These are phyloP conservation scores for Ogataea methanolica DNA, from an alignment of 805 yeast species.

Conservation along the genomic window DNA sequence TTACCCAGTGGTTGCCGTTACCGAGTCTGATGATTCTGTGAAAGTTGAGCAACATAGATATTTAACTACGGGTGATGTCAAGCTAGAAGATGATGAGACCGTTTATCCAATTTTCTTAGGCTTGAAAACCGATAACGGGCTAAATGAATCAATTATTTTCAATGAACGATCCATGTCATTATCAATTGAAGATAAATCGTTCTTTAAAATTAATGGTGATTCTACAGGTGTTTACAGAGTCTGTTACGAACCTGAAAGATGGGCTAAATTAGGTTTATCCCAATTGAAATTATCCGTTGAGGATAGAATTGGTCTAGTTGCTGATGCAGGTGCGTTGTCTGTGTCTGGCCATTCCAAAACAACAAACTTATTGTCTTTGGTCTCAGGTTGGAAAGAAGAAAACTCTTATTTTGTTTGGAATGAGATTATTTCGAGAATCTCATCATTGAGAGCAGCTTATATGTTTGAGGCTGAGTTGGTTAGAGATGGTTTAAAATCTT, in stretches of 20 bases:
- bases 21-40: slow-evolving; percentile 26
- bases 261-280: slow-evolving; percentile 34
- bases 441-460: slow-evolving; percentile 27
- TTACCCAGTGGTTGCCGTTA: slow-evolving; percentile 63
- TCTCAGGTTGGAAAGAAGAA: slow-evolving; percentile 35
- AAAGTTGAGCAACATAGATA: slow-evolving; percentile 55
- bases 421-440: slow-evolving; percentile 43
- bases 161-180: slow-evolving; percentile 19
- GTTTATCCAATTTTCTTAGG: slow-evolving; percentile 55
- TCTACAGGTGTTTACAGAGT: slow-evolving; percentile 53
- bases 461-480: slow-evolving; percentile 36
- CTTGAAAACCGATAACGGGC: slow-evolving; percentile 23
- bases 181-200: slow-evolving; percentile 17
- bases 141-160: slow-evolving; percentile 27
- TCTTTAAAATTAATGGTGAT: slow-evolving; percentile 49
- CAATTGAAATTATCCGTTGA: slow-evolving; percentile 39
- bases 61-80: slow-evolving; percentile 61
- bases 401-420: slow-evolving; percentile 52
- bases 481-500: slow-evolving; percentile 28
- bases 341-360: slow-evolving; percentile 43
- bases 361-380: slow-evolving; percentile 41
- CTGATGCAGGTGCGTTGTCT: slow-evolving; percentile 50
- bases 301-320: slow-evolving; percentile 52
- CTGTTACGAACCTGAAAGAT: slow-evolving; percentile 38
- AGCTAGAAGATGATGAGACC: slow-evolving; percentile 55